Conservation (phyloP, 2,329 filamentous ascomycete genomes). For the Ophiostoma piceae region DNA sequence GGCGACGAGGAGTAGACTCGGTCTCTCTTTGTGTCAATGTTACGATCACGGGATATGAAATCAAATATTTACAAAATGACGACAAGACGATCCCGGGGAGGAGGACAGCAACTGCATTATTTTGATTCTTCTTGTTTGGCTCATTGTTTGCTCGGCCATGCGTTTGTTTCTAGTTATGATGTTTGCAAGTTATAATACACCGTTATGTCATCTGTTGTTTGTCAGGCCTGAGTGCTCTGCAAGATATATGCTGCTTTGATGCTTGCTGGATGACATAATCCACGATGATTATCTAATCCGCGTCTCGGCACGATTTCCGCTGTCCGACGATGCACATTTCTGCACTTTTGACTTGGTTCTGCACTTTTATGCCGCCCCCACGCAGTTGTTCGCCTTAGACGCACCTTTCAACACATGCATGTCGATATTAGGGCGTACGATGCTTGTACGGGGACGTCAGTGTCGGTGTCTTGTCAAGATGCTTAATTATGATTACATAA, state of each 20-base stretch:
- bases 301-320: neutral
- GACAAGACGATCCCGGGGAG: neutral
- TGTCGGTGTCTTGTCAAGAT: neutral
- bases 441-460: neutral
- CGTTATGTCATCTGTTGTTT: neutral
- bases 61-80: neutral
- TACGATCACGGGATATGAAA: constrained; percentile 4
- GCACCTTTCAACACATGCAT: neutral
- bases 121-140: constrained; percentile 10
- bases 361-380: neutral
- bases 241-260: neutral
- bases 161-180: neutral
- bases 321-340: neutral
- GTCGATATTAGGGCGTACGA: neutral
- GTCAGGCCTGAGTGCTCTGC: neutral
- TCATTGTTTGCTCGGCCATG: neutral
- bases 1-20: constrained; percentile 37
- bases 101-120: constrained; percentile 1
- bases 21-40: neutral
- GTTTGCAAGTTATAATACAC: constrained; percentile 11
- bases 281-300: neutral
- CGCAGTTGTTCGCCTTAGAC: neutral
- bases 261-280: neutral
- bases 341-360: neutral
- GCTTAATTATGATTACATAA: neutral